Percentiles rank a stretch among this genome's conserved stretches.
phyloP scores from a whole-genome alignment of 176 grass and related monocot genomes.

The Themeda triandra region DNA sequence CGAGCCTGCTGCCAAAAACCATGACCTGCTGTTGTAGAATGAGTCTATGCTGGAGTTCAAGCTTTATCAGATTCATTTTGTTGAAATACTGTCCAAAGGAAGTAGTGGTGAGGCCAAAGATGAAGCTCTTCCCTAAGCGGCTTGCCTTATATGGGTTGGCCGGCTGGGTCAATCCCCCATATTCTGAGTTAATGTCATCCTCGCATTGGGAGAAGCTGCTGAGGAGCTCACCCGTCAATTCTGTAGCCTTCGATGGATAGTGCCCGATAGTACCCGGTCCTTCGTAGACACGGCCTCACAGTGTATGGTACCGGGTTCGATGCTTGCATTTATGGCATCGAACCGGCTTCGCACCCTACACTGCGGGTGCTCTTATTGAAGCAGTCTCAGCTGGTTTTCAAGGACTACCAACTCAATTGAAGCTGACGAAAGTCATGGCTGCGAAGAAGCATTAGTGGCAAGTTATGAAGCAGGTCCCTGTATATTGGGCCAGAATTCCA shows the following conservation, averaged over 20 bases:
- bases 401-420: conserved; percentile 72
- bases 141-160: too few species aligned
- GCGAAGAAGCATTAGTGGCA: conserved; percentile 84
- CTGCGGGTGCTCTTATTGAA: too few species aligned
- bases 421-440: conserved; percentile 69
- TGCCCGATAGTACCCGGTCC: too few species aligned
- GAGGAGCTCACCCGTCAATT: conserved; percentile 68
- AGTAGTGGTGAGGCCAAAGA: conserved; percentile 37
- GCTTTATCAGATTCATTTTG: conserved; percentile 79
- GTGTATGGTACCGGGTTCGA: too few species aligned
- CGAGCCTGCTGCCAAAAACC: conserved; percentile 57
- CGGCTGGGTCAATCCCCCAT: neutral
- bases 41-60: conserved; percentile 76
- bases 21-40: conserved; percentile 51
- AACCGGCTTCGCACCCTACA: too few species aligned
- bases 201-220: too few species aligned
- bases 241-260: too few species aligned
- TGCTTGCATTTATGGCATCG: too few species aligned
- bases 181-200: neutral
- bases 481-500: conserved; percentile 77
- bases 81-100: conserved; percentile 68
- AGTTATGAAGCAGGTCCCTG: conserved; percentile 72
- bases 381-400: conserved; percentile 68
- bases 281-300: too few species aligned
- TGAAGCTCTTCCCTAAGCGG: conserved; percentile 44